Conservation (phyloP, 2,329 filamentous ascomycete genomes). For the Colletotrichum noveboracense region DNA sequence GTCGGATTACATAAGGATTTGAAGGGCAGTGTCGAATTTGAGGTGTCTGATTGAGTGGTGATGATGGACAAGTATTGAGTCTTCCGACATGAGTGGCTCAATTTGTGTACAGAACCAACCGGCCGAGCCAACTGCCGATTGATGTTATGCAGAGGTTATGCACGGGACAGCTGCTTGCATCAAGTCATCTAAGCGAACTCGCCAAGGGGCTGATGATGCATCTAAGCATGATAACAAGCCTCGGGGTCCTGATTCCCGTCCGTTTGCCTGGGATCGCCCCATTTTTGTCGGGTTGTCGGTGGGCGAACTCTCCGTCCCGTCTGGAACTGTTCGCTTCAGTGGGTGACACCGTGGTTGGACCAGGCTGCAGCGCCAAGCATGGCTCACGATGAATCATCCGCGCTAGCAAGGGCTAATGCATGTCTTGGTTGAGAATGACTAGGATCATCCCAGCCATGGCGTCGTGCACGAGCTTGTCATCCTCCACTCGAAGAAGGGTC, state of each 20-base stretch:
- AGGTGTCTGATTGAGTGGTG: background rate
- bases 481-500: background rate
- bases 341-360: background rate
- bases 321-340: background rate
- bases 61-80: background rate
- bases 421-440: background rate
- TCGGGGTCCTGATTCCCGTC: slow-evolving; percentile 1
- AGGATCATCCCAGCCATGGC: background rate
- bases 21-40: background rate
- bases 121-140: background rate
- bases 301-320: background rate
- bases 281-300: background rate
- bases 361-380: background rate
- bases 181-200: background rate
- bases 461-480: background rate
- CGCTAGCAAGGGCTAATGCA: background rate
- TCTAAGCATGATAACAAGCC: background rate
- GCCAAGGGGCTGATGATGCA: background rate
- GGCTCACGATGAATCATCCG: slow-evolving; percentile 20
- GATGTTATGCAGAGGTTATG: background rate
- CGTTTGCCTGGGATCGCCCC: background rate
- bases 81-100: background rate
- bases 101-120: background rate
- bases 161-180: background rate
- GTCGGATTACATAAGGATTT: background rate